Evolutionary conservation across 192 early-diverging fungal genomes (phyloP).

Genomic region (Rhizophagus clarus): DNA sequence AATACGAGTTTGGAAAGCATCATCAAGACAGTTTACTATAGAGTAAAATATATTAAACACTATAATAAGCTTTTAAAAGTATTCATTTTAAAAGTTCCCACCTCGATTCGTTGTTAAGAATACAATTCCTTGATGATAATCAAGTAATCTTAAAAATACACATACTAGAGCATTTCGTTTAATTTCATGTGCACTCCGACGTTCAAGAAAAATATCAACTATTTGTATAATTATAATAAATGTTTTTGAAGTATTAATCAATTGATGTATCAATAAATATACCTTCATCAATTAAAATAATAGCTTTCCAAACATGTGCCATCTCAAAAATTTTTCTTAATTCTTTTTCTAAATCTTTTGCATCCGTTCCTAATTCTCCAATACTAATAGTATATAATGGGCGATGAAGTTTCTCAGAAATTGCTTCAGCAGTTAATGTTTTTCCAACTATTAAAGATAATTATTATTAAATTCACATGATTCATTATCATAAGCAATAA

Average conservation of each 20-base stretch:
- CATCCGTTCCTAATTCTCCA: conserved; percentile 60
- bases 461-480: not conserved
- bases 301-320: conserved; percentile 54
- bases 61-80: not conserved
- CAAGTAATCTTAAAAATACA: conserved; percentile 59
- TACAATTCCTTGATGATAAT: conserved; percentile 65
- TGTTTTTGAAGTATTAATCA: not conserved
- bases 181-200: conserved; percentile 47
- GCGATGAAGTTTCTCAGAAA: conserved; percentile 53
- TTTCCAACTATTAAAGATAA: conserved; percentile 41
- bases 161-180: conserved; percentile 58
- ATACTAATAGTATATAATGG: conserved; percentile 62
- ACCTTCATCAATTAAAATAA: conserved; percentile 52
- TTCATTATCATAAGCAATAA: too few relatives aligned
- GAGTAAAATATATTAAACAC: not conserved
- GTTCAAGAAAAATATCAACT: conserved; percentile 63
- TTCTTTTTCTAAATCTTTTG: conserved; percentile 55
- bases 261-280: not conserved
- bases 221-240: not conserved
- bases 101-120: conserved; percentile 68
- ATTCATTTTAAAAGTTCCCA: not conserved
- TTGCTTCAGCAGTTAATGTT: conserved; percentile 64
- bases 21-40: conserved; percentile 44
- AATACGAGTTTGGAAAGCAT: conserved; percentile 54
- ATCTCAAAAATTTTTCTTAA: conserved; percentile 54